Evolutionary conservation across 2,329 filamentous ascomycete species (phyloP), one percentile per base, ranked within the genome.

Genomic region (Hymenoscyphus fraxineus): DNA sequence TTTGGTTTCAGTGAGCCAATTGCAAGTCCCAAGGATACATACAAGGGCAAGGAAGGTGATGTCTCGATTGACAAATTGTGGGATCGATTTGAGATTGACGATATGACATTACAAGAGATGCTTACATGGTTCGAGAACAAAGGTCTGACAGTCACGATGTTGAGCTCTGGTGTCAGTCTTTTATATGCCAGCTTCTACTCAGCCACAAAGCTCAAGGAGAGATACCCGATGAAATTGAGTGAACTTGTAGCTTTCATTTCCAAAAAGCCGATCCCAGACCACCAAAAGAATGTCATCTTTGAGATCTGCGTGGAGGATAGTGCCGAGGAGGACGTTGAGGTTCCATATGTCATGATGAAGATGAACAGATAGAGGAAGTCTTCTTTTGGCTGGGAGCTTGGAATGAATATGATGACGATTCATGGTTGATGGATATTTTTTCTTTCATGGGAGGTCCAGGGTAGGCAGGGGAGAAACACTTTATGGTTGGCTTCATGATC

Each of bases 1-100:
- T 97, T 99, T 72, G 94, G 94, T 47, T 99, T 99, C 85, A 96
- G 92, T 74, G 95, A 99, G 80, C 95, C 95, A 2, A 96, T 99
- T 72, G 88, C 88, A 5, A 97, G 92, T 71, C 92, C 93, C 38
- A 98, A 97, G 84, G 91, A 94, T 69, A 91, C 87, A 73, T 99
- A 98, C 80, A 81, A 88, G 75, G 90, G 92, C 27, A 89, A 88
- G 61, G 80, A 91, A 54, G 91, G 90, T 74, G 89, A 90, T 71
- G 91, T 96, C 19, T 87, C 84, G 31, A 88, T 99, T 72, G 95
- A 99, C 82, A 96, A 96, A 82, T 89, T 99, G 62, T 99, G 95
- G 95, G 95, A 98, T 78, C 90, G 95, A 47, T 98, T 98, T 73
- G 93, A 98, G 81, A 83, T 97, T 41, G 84, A 90, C 16, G 87